These are phyloP conservation scores for Combretum micranthum DNA, from an alignment of 345 rosid species.

Conservation along the genomic window DNA sequence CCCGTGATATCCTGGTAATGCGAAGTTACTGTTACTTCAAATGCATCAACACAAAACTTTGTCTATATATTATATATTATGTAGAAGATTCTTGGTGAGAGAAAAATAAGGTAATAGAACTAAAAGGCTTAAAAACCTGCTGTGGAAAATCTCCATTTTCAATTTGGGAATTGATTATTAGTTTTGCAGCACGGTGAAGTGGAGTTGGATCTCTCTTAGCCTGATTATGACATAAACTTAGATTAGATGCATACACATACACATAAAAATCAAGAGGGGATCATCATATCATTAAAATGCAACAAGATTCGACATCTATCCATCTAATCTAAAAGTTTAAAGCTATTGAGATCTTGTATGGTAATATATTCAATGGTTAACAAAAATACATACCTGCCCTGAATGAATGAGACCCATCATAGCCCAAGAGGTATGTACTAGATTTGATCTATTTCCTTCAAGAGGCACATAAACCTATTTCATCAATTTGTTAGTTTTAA, in stretches of 20 bases:
- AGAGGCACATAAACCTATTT: slow-evolving; percentile 37
- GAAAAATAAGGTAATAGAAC: neutral
- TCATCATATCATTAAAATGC: neutral
- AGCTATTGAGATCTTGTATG: neutral
- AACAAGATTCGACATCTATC: neutral
- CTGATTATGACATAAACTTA: neutral
- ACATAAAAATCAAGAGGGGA: no score
- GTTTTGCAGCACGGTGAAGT: slow-evolving; percentile 30
- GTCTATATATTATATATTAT: no score
- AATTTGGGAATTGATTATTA: slow-evolving; percentile 27
- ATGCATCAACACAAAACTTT: no score
- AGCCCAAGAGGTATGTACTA: slow-evolving; percentile 56
- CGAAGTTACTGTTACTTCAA: no score
- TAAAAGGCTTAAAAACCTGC: slow-evolving; percentile 11
- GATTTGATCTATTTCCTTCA: slow-evolving; percentile 40
- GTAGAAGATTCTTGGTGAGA: neutral
- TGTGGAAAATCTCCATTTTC: slow-evolving; percentile 42
- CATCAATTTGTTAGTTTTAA: neutral
- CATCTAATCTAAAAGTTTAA: neutral
- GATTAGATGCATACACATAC: no score
- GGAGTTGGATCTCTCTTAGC: slow-evolving; percentile 30
- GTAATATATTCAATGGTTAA: neutral
- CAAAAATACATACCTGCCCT: slow-evolving; percentile 27
- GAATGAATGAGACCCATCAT: slow-evolving; percentile 52
- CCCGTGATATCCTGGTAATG: slow-evolving; percentile 60